Base-by-base conservation (phyloP, 805 yeast genomes). In the Nakazawaea anatomiae region DNA sequence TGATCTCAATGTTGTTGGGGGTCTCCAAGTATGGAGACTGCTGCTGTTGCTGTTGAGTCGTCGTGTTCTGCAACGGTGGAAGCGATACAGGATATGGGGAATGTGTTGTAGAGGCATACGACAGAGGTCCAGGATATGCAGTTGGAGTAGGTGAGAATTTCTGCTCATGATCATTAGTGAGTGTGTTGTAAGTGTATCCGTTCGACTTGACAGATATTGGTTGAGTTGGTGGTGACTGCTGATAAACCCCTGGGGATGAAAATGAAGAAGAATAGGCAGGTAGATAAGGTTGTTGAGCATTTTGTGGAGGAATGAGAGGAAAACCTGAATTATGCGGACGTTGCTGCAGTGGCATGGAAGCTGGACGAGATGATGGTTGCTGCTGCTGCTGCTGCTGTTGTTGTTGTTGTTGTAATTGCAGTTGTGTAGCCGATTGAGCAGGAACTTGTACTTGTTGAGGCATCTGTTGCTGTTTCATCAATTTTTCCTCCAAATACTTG, bases 401-500 rank as follows among this genome's bases (percentile, higher is more conserved):
- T 18, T 32, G 46, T 18, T 34, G 39, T 9, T 8, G 30, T 25
- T 34, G 46, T 9, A 14, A 12, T 27, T 34, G 45, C 45, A 29
- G 45, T 30, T 29, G 45, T 42, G 25, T 18, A 6, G 27, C 30
- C 11, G 43, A 7, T 12, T 40, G 43, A 11, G 31, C 25, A 7
- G 11, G 36, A 12, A 8, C 7, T 14, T 43, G 46, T 10, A 12
- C 7, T 10, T 43, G 36, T 34, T 44, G 47, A 5, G 14, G 40
- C 30, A 11, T 32, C 35, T 27, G 41, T 35, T 35, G 50, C 32
- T 44, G 46, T 11, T 42, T 35, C 32, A n/a, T 18, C 11, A 49
- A 40, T 40, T 49, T 45, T 40, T 34, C 44, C 34, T 49, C 52
- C 27, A 49, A 40, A n/a, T 32, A n/a, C 18, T 44, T 49, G 41